These are phyloP conservation scores for Oryza punctata DNA, from an alignment of 176 grass and related monocot genomes.

Conservation along the genomic window DNA sequence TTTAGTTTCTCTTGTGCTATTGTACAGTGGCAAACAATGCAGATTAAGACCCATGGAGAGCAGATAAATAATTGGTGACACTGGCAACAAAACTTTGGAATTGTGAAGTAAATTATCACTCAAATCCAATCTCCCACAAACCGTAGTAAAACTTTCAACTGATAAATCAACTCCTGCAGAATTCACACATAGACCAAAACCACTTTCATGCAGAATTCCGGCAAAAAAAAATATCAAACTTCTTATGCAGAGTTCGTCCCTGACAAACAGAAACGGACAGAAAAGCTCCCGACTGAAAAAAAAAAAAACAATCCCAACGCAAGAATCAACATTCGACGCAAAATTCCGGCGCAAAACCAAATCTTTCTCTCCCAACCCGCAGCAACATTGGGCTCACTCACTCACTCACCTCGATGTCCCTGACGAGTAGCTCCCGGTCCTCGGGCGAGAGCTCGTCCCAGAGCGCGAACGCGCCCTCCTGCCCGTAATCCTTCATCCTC, in stretches of 20 bases:
- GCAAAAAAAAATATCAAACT: background rate
- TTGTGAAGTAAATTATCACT: background rate
- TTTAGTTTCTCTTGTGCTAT: background rate
- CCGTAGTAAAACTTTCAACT: background rate
- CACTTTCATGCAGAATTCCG: background rate
- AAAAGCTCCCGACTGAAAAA: background rate
- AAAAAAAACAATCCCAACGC: conserved; percentile 13
- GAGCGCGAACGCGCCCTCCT: conserved; percentile 88
- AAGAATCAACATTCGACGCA: background rate
- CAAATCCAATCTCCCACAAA: background rate
- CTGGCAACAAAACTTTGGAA: background rate
- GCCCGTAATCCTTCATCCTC: conserved; percentile 96
- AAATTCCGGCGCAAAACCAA: conserved; percentile 26
- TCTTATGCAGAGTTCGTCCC: background rate
- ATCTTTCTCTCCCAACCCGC: background rate
- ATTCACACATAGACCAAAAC: background rate
- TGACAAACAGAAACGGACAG: background rate
- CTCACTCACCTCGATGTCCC: conserved; percentile 80
- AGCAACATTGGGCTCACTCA: conserved; percentile 46
- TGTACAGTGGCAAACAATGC: background rate
- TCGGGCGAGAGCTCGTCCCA: conserved; percentile 96
- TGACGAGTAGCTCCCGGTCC: conserved; percentile 81
- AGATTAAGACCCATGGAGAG: background rate
- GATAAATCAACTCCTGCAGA: background rate
- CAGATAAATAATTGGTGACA: background rate